phyloP scores from a whole-genome alignment of 345 rosid genomes.

The Moringa oleifera region DNA sequence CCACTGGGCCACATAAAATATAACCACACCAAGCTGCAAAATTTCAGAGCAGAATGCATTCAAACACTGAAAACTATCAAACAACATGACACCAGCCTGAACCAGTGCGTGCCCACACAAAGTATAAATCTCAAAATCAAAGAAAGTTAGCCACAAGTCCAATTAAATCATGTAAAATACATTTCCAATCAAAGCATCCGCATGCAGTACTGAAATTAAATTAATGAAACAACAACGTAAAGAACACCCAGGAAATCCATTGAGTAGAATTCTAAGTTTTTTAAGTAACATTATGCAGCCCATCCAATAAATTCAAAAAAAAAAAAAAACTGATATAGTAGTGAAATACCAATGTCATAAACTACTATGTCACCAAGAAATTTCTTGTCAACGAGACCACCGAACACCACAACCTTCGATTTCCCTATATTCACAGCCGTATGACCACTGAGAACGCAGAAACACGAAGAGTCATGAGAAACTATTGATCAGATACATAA shows the following conservation, averaged over 20 bases:
- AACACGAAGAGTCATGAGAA: slow-evolving; percentile 3
- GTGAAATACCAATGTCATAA: slow-evolving; percentile 64
- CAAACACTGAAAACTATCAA: neutral
- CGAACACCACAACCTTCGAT: slow-evolving; percentile 78
- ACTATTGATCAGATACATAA: slow-evolving; percentile 6
- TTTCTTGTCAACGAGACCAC: slow-evolving; percentile 79
- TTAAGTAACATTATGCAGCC: neutral
- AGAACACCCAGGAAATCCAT: slow-evolving; percentile 1
- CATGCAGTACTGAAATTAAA: neutral
- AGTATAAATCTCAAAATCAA: neutral
- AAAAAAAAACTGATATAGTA: neutral
- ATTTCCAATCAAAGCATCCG: neutral
- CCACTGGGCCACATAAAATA: too few relatives aligned
- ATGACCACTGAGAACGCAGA: slow-evolving; percentile 61
- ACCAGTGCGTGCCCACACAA: neutral
- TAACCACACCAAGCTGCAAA: neutral
- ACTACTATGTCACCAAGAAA: slow-evolving; percentile 69
- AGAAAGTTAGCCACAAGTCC: neutral
- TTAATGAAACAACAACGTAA: neutral
- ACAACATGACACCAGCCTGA: neutral
- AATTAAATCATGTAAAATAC: neutral
- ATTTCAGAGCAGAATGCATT: neutral
- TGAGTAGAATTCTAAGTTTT: slow-evolving; percentile 1
- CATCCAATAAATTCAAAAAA: neutral
- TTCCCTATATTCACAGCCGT: slow-evolving; percentile 71